Base-by-base conservation (phyloP, 768 basidiomycete genomes). In the Tricholoma terreum region DNA sequence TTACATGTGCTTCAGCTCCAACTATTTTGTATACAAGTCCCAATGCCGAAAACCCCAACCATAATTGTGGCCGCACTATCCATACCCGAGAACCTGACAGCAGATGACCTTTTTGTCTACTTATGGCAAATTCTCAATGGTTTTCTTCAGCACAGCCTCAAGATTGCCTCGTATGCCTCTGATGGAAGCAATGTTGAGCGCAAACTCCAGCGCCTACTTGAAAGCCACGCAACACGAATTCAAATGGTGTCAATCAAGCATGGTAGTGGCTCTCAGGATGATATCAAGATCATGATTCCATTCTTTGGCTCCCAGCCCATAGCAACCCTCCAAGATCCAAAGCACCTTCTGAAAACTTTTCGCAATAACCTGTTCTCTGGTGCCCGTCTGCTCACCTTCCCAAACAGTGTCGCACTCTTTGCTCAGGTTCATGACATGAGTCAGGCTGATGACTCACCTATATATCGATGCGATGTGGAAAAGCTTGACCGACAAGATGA, bases 401-500 rank as follows among this genome's bases (percentile, higher is more conserved):
- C 69, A 1, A 69, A 63, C 24, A 55, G 53, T 24, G 42, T 56
- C 0, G 61, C 63, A 4, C 38, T 62, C 7, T 75, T 61, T 54
- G 40, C 49, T 1, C 65, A 66, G 4, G 51, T 71, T 8, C 60
- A 31, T 0, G 34, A 63, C 1, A 45, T 74, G 1, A 67, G 66
- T 0, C 36, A 42, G 34, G 56, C 55, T 5, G 50, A 54, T 0
- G 52, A 46, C 6, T 48, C 58, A 0, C 68, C 71, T 0, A 46
- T 72, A 2, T 71, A 49, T 50, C 34, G 52, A 15, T 63, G 65
- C 0, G 72, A 74, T 58, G 72, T 80, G 1, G 70, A 74, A 14
- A 72, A 72, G 40, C 24, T 77, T 0, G 77, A 81, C 52, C 60
- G 70, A 0, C 77, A 81, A 65, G 80, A 80, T 61, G 77, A 81